Base-by-base conservation (phyloP, 768 basidiomycete species). In the Clitopilus hobsonii region DNA sequence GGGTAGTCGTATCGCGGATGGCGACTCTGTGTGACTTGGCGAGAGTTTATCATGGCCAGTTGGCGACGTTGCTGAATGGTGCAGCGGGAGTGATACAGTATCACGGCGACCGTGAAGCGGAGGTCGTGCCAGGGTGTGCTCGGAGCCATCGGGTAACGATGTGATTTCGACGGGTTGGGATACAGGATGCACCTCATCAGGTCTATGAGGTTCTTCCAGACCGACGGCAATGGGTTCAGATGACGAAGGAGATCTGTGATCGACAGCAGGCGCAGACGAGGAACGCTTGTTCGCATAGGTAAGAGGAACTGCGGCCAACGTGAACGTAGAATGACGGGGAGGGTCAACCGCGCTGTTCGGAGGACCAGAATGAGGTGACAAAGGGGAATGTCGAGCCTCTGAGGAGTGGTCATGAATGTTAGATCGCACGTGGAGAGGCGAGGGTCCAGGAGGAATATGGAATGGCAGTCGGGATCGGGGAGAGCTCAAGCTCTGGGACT, bases 201-300 rank as follows among this genome's bases (percentile, higher is more conserved):
- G n/a, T n/a, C n/a, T n/a, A n/a, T n/a, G n/a, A n/a, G n/a, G n/a
- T n/a, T n/a, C n/a, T n/a, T n/a, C n/a, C n/a, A n/a, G n/a, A n/a
- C n/a, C n/a, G n/a, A n/a, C n/a, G n/a, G n/a, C n/a, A n/a, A n/a
- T n/a, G 3, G 4, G 32, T 36, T n/a, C 32, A 36, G 8, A n/a
- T 36, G 32, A n/a, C 32, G 32, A 36, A 10, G 27, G 2, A 22
- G 23, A 20, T 4, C 55, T 38, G 18, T 56, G 50, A 16, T 57
- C 36, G 0, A 66, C 56, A 1, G 74, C 78, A 2, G 81, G 81
- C 6, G 78, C 80, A 30, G 86, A 86, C 3, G 80, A 70, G 10
- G 83, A 82, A 52, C 86, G 84, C 65, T 77, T 85, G 72, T 80
- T 83, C 82, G 85, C 81, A 51, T 83, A 75, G 3, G 84, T 83